Evolutionary conservation across 148 eudicot species (phyloP).

Genomic region (Rhododendron ferrugineum): DNA sequence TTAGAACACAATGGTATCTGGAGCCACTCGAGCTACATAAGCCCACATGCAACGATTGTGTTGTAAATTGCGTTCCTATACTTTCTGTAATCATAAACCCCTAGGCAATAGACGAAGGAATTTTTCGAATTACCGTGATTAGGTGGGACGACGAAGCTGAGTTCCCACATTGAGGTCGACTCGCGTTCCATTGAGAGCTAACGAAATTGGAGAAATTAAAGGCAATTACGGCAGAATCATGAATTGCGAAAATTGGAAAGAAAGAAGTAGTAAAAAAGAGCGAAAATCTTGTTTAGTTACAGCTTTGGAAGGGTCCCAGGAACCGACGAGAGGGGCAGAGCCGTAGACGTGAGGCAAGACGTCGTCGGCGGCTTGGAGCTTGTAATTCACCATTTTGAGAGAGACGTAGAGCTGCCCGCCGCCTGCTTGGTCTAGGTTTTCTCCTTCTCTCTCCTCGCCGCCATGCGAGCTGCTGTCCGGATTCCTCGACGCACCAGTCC

Average conservation of each 20-base stretch:
- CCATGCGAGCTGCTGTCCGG: slow-evolving; percentile 44
- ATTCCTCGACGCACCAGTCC: slow-evolving; percentile 55
- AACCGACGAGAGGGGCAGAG: slow-evolving; percentile 81
- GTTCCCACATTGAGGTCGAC: slow-evolving; percentile 80
- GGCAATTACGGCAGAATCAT: not conserved
- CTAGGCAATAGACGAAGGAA: not conserved
- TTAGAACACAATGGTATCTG: not conserved
- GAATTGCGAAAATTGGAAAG: not conserved
- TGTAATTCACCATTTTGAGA: slow-evolving; percentile 76
- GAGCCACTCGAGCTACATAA: not conserved
- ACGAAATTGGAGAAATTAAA: not conserved
- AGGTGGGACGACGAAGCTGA: slow-evolving; percentile 90
- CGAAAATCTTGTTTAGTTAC: slow-evolving; percentile 21
- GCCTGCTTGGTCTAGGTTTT: slow-evolving; percentile 31
- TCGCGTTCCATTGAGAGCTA: slow-evolving; percentile 84
- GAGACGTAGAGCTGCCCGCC: slow-evolving; percentile 75
- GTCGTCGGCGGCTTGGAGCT: slow-evolving; percentile 41
- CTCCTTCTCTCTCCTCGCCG: slow-evolving; percentile 41
- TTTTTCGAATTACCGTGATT: slow-evolving; percentile 60
- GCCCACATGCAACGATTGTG: not conserved
- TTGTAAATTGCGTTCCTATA: not conserved
- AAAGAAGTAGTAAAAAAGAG: not conserved
- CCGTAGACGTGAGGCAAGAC: slow-evolving; percentile 83
- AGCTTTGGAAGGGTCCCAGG: slow-evolving; percentile 84
- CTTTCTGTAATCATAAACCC: not conserved